A percentile compares a stretch with the other conserved stretches of the same genome.
Evolutionary conservation across 495 filamentous ascomycete species (phyloP).

Genomic region (Aspergillus sclerotiicarbonarius): DNA sequence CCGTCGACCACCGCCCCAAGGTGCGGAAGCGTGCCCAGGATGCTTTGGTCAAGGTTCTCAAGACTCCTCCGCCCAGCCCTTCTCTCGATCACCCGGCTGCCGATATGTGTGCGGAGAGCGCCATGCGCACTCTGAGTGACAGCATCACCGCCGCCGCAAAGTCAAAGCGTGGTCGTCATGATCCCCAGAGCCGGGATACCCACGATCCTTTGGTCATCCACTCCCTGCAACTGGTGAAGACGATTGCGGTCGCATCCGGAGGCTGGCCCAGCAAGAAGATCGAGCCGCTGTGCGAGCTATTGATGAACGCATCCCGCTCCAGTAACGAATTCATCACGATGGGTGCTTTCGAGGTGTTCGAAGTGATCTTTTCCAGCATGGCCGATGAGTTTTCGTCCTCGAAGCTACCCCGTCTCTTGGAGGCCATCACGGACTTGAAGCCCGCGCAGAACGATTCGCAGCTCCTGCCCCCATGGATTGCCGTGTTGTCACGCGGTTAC

Average conservation of each 20-base stretch:
- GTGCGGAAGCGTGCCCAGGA: slow-evolving; percentile 94
- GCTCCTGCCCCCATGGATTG: slow-evolving; percentile 92
- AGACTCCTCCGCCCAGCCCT: slow-evolving; percentile 81
- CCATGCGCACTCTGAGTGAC: slow-evolving; percentile 71
- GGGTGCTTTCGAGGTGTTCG: slow-evolving; percentile 94
- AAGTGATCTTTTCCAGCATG: slow-evolving; percentile 90
- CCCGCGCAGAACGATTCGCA: slow-evolving; percentile 90
- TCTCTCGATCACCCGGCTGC: slow-evolving; percentile 89
- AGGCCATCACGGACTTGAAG: slow-evolving; percentile 82
- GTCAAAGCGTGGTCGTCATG: slow-evolving; percentile 57
- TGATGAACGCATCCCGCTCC: slow-evolving; percentile 81
- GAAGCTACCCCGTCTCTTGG: slow-evolving; percentile 84
- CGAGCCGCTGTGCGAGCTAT: slow-evolving; percentile 80
- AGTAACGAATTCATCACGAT: slow-evolving; percentile 94
- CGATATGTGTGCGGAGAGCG: slow-evolving; percentile 92
- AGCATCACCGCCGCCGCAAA: slow-evolving; percentile 61
- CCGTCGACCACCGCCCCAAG: slow-evolving; percentile 88
- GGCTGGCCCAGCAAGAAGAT: slow-evolving; percentile 98
- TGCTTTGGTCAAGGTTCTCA: slow-evolving; percentile 76
- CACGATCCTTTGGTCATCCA: slow-evolving; percentile 86
- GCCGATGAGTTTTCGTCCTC: slow-evolving; percentile 78
- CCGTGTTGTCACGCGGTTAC: slow-evolving; percentile 88
- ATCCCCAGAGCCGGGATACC: slow-evolving; percentile 45
- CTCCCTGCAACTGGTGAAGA: slow-evolving; percentile 85
- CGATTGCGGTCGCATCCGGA: slow-evolving; percentile 76